These are phyloP conservation scores for Gossypium rotundifolium DNA, from an alignment of 345 rosid species.

Conservation along the genomic window DNA sequence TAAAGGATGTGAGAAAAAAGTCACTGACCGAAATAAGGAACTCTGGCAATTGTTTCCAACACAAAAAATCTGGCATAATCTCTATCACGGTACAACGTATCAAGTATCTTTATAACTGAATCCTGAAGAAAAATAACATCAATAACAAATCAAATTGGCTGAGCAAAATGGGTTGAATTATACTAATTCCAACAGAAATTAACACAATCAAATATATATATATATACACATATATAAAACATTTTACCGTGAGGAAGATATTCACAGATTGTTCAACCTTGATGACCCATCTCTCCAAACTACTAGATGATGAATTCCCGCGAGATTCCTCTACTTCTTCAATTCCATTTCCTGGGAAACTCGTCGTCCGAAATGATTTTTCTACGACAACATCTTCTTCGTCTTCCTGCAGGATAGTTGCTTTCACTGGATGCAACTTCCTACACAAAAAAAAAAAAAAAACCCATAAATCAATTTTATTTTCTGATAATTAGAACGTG, in stretches of 20 bases:
- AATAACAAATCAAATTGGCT: conserved; percentile 13
- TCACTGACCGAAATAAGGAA: conserved; percentile 86
- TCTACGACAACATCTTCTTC: conserved; percentile 67
- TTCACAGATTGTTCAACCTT: conserved; percentile 74
- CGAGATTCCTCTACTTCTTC: conserved; percentile 24
- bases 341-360: conserved; percentile 21
- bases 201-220: not conserved
- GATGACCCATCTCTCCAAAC: conserved; percentile 47
- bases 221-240: not conserved
- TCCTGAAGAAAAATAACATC: conserved; percentile 39
- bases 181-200: not conserved
- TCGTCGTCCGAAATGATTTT: conserved; percentile 53
- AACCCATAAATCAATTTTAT: not conserved
- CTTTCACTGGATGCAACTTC: conserved; percentile 41
- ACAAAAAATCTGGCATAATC: conserved; percentile 88
- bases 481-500: not conserved
- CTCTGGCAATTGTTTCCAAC: conserved; percentile 95
- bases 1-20: not conserved
- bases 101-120: conserved; percentile 82
- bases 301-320: conserved; percentile 29
- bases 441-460: conserved; percentile 15
- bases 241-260: conserved; percentile 70
- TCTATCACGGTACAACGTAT: conserved; percentile 68
- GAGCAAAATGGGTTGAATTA: not conserved
- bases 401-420: conserved; percentile 57